phyloP scores from a whole-genome alignment of 352 stramenopile genomes.

The Achlya hypogyna region DNA sequence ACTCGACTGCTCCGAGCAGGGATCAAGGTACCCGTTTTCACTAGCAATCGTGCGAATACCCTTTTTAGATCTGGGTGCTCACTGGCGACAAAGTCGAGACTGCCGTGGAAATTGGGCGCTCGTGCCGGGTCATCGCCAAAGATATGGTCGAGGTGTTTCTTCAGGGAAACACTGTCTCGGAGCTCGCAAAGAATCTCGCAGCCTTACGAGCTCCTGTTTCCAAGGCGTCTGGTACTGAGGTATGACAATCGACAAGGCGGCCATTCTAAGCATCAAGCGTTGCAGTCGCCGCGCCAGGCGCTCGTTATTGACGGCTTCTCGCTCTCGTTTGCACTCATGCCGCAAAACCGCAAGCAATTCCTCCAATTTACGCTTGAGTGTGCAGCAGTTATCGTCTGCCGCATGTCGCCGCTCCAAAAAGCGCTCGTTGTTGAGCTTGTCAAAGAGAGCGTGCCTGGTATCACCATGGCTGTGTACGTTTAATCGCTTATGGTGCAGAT shows the following conservation, averaged over 20 bases:
- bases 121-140: constrained; percentile 75
- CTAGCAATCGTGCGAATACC: not conserved
- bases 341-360: constrained; percentile 52
- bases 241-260: too few relatives aligned
- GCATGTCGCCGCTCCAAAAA: constrained; percentile 85
- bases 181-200: constrained; percentile 45
- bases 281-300: constrained; percentile 46
- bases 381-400: constrained; percentile 80
- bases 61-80: constrained; percentile 83
- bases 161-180: constrained; percentile 31
- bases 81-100: constrained; percentile 98
- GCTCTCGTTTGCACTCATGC: constrained; percentile 44
- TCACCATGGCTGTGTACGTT: constrained; percentile 89
- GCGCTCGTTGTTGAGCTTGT: constrained; percentile 92
- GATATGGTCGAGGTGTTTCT: constrained; percentile 74
- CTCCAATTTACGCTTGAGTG: constrained; percentile 59
- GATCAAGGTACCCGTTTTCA: constrained; percentile 85
- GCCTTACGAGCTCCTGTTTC: constrained; percentile 30
- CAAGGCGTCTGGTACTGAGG: too few relatives aligned
- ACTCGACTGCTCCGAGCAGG: constrained; percentile 83
- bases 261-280: not conserved
- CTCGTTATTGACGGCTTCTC: constrained; percentile 60
- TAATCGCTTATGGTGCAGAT: not conserved
- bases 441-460: constrained; percentile 55
- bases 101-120: constrained; percentile 96